Base-by-base conservation (phyloP, 768 basidiomycete genomes). In the Termitomyces sp. region DNA sequence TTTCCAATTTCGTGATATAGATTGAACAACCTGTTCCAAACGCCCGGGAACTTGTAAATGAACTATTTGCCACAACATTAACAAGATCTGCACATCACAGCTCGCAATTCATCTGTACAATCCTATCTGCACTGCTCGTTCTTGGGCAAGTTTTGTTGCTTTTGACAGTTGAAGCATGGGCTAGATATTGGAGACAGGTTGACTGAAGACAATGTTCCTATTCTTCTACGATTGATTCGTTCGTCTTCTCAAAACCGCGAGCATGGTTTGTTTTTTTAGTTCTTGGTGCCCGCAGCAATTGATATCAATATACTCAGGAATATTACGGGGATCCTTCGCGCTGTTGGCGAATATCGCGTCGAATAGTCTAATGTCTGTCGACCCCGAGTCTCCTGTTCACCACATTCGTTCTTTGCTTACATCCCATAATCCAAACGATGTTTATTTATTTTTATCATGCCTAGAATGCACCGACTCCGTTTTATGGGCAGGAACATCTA, bases 401-500 rank as follows among this genome's bases (percentile, higher is more conserved):
- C 66, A 69, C 56, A 79, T 92, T 50, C 81, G 84, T 3, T 73
- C 77, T 53, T 72, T 88, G n/a, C 71, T 93, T 32, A 74, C 70
- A 1, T 87, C 86, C 0, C 65, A 71, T 7, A 75, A 84, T 53
- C 73, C 79, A 2, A 86, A 89, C 63, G 81, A 87, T 44, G 70
- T 83, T 54, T 87, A 86, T 69, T 64, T 86, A 6, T 90, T 92
- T 63, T 65, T 93, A 12, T 72, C 77, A 1, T 90, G 88, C 60
- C 67, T 93, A 50, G 74, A 78, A 42, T 82, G 77, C 42, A 60
- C 90, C 13, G 79, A 85, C 61, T 78, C 83, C 6, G 68, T 67
- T 20, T 61, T 83, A 22, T 93, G 91, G 91, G 86, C 88, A 7
- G 91, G 90, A 13, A 83, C 79, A 9, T 71, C 68, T 7, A 68